Conservation (phyloP, 78 protist genomes). For the Creolimax fragrantissima region DNA sequence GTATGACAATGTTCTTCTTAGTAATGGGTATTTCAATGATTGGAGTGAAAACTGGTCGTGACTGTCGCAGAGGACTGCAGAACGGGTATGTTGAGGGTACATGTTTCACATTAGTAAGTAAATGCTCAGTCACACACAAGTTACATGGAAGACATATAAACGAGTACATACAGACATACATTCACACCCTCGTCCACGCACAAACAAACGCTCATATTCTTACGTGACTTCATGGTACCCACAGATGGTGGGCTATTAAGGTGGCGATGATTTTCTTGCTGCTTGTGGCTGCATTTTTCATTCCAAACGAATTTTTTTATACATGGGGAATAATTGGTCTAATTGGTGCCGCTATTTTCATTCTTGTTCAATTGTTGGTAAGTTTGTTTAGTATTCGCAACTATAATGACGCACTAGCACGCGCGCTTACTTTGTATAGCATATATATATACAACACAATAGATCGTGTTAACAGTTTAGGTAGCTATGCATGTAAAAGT, state of each 20-base stretch:
- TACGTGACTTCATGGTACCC: too few species aligned
- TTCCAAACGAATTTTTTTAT: conserved; percentile 18
- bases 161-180: too few species aligned
- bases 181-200: too few species aligned
- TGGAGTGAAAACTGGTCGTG: not conserved
- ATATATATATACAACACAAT: too few species aligned
- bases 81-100: not conserved
- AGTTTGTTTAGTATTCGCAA: too few species aligned
- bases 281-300: conserved; percentile 14
- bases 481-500: too few species aligned
- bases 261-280: not conserved
- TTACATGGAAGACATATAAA: too few species aligned
- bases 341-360: conserved; percentile 18
- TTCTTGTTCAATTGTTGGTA: conserved; percentile 23
- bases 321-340: conserved; percentile 9
- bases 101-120: not conserved
- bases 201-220: too few species aligned
- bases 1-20: not conserved
- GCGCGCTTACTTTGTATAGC: too few species aligned
- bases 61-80: conserved; percentile 14
- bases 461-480: too few species aligned
- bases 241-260: conserved; percentile 13
- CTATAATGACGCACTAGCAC: too few species aligned
- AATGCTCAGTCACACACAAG: too few species aligned
- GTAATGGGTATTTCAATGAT: not conserved